Conservation (phyloP, 2,329 filamentous ascomycete species). For the Trichoderma cornu-damae region DNA sequence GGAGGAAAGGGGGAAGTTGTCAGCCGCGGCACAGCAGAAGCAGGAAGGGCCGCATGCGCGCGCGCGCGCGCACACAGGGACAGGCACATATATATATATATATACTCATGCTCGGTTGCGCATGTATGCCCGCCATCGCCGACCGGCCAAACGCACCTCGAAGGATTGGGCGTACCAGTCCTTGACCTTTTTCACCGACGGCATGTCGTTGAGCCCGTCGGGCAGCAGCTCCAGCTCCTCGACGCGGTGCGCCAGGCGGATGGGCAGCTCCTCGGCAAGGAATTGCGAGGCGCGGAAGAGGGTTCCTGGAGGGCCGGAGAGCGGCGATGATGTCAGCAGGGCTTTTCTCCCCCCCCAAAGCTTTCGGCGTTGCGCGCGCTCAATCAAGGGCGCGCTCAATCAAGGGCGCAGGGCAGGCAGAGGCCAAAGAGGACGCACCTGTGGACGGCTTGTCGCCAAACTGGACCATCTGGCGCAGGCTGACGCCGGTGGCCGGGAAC, state of each 20-base stretch:
- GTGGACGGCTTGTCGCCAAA: constrained; percentile 92
- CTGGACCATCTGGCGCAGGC: constrained; percentile 97
- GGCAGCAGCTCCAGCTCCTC: constrained; percentile 88
- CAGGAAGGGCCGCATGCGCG: no score
- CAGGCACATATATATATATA: no score
- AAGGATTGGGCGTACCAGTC: constrained; percentile 99
- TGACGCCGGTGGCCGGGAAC: constrained; percentile 94
- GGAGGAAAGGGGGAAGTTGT: no score
- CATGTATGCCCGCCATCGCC: neutral
- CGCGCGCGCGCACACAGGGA: no score
- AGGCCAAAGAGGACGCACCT: constrained; percentile 49
- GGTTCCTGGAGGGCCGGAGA: constrained; percentile 56
- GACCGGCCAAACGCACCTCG: constrained; percentile 59
- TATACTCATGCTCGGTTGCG: neutral
- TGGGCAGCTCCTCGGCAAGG: constrained; percentile 94
- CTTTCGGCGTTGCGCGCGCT: no score
- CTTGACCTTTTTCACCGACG: constrained; percentile 87
- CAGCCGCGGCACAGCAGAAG: neutral
- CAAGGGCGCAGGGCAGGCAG: no score
- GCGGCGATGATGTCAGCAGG: constrained; percentile 58
- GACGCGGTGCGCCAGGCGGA: constrained; percentile 91
- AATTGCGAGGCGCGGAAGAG: constrained; percentile 97
- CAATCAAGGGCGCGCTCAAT: constrained; percentile 68
- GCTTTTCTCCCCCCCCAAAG: no score
- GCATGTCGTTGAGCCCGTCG: constrained; percentile 96